Evolutionary conservation across 1,139 yeast genomes (phyloP), one percentile per base, ranked within the genome.

Genomic region (Taiozyma sp.): DNA sequence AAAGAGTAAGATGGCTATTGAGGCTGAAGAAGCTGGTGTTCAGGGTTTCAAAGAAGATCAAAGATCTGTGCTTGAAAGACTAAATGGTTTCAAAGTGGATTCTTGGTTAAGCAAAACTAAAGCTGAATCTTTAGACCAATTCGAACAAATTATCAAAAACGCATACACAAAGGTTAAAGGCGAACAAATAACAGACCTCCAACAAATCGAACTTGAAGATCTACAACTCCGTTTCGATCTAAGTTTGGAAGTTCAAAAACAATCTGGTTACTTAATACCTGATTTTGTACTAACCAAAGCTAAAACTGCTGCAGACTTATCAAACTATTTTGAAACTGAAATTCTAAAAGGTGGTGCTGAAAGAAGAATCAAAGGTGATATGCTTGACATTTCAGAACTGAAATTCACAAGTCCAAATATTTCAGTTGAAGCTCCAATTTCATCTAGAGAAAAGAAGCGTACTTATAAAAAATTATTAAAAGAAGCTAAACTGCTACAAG

Each of bases 331-430:
- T 51, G 60, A 67, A 32, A 58, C 66, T 10, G 68, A 76, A 45
- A 73, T 86, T 10, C 70, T 78, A 36, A 79, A 80, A 38, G 69
- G 72, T 14, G 69, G 43, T 40, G 29, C 29, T n/a, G 66, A 58
- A 80, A 74, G 70, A 78, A 78, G 59, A 96, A 87, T 67, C 77
- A 84, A 63, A 81, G 82, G 65, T 95, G 96, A 28, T 80, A 87
- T 57, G 93, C 80, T 90, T 49, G 80, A 86, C 67, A 71, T 89
- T 59, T 76, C 80, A 54, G 68, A 71, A 23, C 64, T 69, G 34
- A 73, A 72, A 19, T 80, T 73, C 55, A 70, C 68, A 27, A 79
- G 83, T 44, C 70, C 79, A 38, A 83, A 82, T 62, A 70, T 83
- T 50, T 67, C 69, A 24, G 62, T 81, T 32, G 69, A 73, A n/a